Evolutionary conservation across 1,284 basidiomycete species (phyloP), one percentile per base, ranked within the genome.

Genomic region (Pseudomicrostroma phylloplanum): DNA sequence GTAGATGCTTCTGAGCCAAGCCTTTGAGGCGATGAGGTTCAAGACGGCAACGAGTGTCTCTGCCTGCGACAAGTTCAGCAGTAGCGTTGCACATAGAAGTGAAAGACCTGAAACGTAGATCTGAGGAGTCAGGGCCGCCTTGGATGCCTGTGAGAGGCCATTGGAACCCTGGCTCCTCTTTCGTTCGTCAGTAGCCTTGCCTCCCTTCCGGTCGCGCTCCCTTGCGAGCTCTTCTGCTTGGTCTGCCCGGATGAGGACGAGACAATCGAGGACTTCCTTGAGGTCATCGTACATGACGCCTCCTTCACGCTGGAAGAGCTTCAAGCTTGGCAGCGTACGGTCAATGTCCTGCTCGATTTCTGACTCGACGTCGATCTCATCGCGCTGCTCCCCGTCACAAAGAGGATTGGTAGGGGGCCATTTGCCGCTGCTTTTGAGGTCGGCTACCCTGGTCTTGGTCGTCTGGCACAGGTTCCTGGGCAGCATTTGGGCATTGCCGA

Each of bases 171-270:
- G 4, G 17, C 21, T 7, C 6, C 21, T 19, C 26, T 21, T 54
- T 25, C 8, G 25, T 3, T 15, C 2, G 21, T 19, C 15, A 2
- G 51, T 19, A 19, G 8, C n/a, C 6, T 58, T 51, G 9, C 53
- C 56, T 0, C 64, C 67, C 9, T 57, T 56, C 9, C 53, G 36
- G 46, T 70, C 59, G 8, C 67, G 64, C 23, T 70, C 56, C 19
- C 66, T 64, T 0, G 63, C 67, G 1, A 48, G 57, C 43, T 67
- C 69, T 1, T 56, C 60, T 40, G 69, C 89, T 79, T 93, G 90
- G 67, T 94, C 92, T 36, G 88, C 88, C 41, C 92, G 85, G 43
- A 91, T 85, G 30, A 96, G 90, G 1, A 92, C 87, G 89, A 92
- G 96, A 1, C 93, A 92, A 69, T 86, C 87, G 13, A 96, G 80